These are phyloP conservation scores for Ophiosphaerella herpotricha DNA, from an alignment of 2,329 filamentous ascomycete genomes.

Conservation along the genomic window DNA sequence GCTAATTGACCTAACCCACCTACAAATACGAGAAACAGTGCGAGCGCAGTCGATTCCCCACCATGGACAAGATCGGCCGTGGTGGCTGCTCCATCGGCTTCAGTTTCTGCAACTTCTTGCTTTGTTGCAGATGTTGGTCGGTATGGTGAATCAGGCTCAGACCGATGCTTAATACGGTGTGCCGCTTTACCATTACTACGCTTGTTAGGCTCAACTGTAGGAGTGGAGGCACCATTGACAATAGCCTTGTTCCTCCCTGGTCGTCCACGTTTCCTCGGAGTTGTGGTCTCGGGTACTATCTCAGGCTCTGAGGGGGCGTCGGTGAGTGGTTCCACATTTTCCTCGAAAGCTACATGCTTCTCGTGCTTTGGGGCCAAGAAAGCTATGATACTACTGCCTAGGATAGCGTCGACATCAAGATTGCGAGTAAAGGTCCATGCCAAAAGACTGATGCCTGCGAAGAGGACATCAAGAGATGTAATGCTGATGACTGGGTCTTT, in stretches of 20 bases:
- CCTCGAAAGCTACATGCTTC: constrained; percentile 33
- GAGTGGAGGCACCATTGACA: constrained; percentile 15
- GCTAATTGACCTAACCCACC: constrained; percentile 43
- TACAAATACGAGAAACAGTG: constrained; percentile 38
- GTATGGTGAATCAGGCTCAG: constrained; percentile 30
- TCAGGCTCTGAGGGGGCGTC: constrained; percentile 3
- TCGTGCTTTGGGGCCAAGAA: constrained; percentile 30
- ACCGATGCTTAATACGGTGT: constrained; percentile 20
- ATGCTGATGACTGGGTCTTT: constrained; percentile 64
- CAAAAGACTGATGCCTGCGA: constrained; percentile 59
- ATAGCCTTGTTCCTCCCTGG: constrained; percentile 27
- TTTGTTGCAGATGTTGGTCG: constrained; percentile 27
- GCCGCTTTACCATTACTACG: constrained; percentile 25
- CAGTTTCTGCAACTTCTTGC: constrained; percentile 30
- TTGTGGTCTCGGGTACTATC: constrained; percentile 12
- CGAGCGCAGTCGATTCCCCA: constrained; percentile 43
- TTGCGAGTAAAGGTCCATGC: constrained; percentile 62
- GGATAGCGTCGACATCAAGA: constrained; percentile 56
- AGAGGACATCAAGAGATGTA: constrained; percentile 63
- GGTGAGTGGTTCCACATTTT: constrained; percentile 2
- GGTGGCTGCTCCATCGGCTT: constrained; percentile 32
- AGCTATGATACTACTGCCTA: constrained; percentile 44
- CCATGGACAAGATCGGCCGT: constrained; percentile 36
- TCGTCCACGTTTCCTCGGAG: constrained; percentile 35
- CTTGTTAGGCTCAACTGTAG: constrained; percentile 17